Conservation (phyloP, 306 rosid genomes). For the Vigna reflexopilosa region DNA sequence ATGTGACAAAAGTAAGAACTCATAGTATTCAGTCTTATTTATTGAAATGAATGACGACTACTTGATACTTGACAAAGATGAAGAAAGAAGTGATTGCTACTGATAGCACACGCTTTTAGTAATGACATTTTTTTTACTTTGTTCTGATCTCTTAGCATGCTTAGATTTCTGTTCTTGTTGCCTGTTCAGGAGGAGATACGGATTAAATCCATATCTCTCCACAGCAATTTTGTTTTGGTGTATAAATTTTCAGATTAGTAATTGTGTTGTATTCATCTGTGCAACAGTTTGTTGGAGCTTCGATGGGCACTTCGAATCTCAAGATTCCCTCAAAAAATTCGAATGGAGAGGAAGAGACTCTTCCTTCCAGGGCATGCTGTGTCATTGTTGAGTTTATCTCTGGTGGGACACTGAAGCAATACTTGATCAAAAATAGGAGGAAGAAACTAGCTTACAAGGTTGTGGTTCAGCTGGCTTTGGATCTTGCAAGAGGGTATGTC, state of each 20-base stretch:
- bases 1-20: slow-evolving; percentile 80
- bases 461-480: slow-evolving; percentile 88
- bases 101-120: slow-evolving; percentile 10
- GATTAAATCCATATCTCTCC: slow-evolving; percentile 2
- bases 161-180: slow-evolving; percentile 3
- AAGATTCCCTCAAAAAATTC: slow-evolving; percentile 66
- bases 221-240: slow-evolving; percentile 14
- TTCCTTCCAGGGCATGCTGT: slow-evolving; percentile 82
- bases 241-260: slow-evolving; percentile 16
- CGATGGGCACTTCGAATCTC: slow-evolving; percentile 86
- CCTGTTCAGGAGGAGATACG: slow-evolving; percentile 7
- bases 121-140: neutral
- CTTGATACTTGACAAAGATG: slow-evolving; percentile 17
- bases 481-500: slow-evolving; percentile 84
- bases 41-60: slow-evolving; percentile 34
- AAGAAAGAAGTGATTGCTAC: slow-evolving; percentile 7
- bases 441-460: slow-evolving; percentile 74
- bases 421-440: slow-evolving; percentile 65
- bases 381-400: slow-evolving; percentile 85
- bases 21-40: slow-evolving; percentile 36
- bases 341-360: slow-evolving; percentile 48
- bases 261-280: slow-evolving; percentile 34
- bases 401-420: slow-evolving; percentile 88
- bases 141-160: neutral
- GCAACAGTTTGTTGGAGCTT: slow-evolving; percentile 87